These are phyloP conservation scores for Mycosphaerella sp. DNA, from an alignment of 2,329 filamentous ascomycete species.

Conservation along the genomic window DNA sequence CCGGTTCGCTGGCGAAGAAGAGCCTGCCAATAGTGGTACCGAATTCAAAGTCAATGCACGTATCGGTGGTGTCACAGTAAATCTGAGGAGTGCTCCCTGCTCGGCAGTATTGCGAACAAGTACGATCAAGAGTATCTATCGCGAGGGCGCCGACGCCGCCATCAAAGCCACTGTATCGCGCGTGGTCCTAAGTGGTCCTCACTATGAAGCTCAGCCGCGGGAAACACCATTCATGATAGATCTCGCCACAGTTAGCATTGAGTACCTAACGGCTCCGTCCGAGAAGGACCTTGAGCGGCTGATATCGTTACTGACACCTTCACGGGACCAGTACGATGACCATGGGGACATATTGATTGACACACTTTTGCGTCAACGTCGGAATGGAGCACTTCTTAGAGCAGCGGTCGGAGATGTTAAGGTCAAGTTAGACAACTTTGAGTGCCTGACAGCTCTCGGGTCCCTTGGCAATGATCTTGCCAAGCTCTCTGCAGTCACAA, in stretches of 20 bases:
- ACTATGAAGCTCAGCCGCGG: constrained; percentile 40
- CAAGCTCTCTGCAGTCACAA: constrained; percentile 78
- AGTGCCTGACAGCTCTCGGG: constrained; percentile 61
- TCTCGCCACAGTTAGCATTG: constrained; percentile 51
- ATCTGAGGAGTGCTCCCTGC: constrained; percentile 72
- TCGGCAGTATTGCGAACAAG: constrained; percentile 69
- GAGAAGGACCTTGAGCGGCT: constrained; percentile 76
- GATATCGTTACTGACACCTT: constrained; percentile 81
- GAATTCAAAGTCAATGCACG: constrained; percentile 65
- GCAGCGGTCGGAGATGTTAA: constrained; percentile 60
- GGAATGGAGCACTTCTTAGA: constrained; percentile 77
- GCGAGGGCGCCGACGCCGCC: constrained; percentile 53
- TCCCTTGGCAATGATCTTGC: constrained; percentile 68
- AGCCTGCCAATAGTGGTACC: constrained; percentile 27
- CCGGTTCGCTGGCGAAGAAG: constrained; percentile 48
- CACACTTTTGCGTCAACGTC: constrained; percentile 76
- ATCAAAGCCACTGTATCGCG: constrained; percentile 69
- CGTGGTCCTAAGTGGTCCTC: constrained; percentile 66
- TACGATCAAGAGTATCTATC: constrained; percentile 72
- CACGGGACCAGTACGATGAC: constrained; percentile 79
- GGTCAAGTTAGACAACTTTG: constrained; percentile 55
- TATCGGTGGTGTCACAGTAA: constrained; percentile 68
- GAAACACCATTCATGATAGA: constrained; percentile 19
- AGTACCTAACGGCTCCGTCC: constrained; percentile 67
- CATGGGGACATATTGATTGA: constrained; percentile 95